These are phyloP conservation scores for Urostyla sp. DNA, from an alignment of 73 alveolate species.

Conservation along the genomic window DNA sequence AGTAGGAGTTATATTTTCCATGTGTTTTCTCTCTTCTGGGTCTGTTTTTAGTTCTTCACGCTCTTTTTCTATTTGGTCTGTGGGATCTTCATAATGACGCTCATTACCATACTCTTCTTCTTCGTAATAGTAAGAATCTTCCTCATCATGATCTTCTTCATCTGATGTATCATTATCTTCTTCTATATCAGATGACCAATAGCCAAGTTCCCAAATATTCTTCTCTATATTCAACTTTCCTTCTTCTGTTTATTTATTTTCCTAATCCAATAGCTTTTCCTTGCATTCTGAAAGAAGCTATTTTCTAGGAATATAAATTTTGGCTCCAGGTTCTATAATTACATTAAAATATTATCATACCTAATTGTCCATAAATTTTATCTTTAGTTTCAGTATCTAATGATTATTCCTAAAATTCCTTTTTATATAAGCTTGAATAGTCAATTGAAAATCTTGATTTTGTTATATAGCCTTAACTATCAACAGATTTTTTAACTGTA, in stretches of 20 bases:
- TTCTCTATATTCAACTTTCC: not conserved
- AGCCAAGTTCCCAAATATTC: conserved; percentile 59
- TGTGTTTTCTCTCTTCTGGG: conserved; percentile 32
- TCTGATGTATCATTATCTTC: conserved; percentile 58
- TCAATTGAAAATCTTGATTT: conserved; percentile 37
- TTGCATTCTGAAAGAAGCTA: conserved; percentile 34
- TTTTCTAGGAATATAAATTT: conserved; percentile 21
- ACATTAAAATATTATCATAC: too few relatives aligned
- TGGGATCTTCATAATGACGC: conserved; percentile 26
- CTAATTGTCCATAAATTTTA: conserved; percentile 45
- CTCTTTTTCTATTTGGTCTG: conserved; percentile 19
- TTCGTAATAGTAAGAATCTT: conserved; percentile 54
- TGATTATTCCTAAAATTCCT: not conserved
- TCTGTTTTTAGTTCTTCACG: not conserved
- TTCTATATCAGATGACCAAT: conserved; percentile 57
- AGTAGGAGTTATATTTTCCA: conserved; percentile 19
- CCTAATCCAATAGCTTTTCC: conserved; percentile 16
- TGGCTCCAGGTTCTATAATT: too few relatives aligned
- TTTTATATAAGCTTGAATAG: conserved; percentile 19
- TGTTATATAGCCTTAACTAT: conserved; percentile 28
- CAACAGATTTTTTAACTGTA: conserved; percentile 31
- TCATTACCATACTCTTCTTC: too few relatives aligned
- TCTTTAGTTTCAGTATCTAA: not conserved
- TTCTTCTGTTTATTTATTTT: not conserved
- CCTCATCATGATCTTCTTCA: conserved; percentile 33